phyloP scores from a whole-genome alignment of 495 filamentous ascomycete species.

The Penicillium atrosanguineum region DNA sequence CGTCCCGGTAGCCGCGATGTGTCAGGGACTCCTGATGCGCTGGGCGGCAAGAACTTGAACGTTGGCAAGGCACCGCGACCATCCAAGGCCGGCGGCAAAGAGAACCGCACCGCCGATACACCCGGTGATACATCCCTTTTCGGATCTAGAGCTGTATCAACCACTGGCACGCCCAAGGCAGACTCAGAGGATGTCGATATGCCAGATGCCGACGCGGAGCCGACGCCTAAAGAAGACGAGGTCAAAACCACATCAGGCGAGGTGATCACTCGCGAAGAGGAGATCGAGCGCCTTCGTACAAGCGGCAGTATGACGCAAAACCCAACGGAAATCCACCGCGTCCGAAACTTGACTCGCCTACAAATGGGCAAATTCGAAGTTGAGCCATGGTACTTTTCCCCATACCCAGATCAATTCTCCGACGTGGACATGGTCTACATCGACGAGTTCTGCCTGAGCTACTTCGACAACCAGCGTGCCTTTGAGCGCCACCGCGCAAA shows the following conservation, averaged over 20 bases:
- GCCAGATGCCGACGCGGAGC: constrained; percentile 54
- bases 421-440: constrained; percentile 89
- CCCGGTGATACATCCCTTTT: constrained; percentile 35
- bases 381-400: constrained; percentile 98
- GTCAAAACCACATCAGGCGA: constrained; percentile 37
- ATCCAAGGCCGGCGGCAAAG: constrained; percentile 61
- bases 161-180: constrained; percentile 52
- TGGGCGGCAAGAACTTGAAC: constrained; percentile 49
- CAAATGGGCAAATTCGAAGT: constrained; percentile 92
- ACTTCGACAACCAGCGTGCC: constrained; percentile 74
- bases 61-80: constrained; percentile 47
- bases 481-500: constrained; percentile 85
- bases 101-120: constrained; percentile 49
- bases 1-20: constrained; percentile 54
- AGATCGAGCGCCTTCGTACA: constrained; percentile 92
- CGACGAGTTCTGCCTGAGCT: constrained; percentile 94
- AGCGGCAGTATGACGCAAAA: constrained; percentile 98
- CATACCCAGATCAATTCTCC: constrained; percentile 84
- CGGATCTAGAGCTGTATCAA: constrained; percentile 50
- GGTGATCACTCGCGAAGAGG: constrained; percentile 78
- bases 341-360: constrained; percentile 86
- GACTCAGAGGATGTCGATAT: constrained; percentile 64
- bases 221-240: constrained; percentile 39
- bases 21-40: constrained; percentile 56
- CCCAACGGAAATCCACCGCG: constrained; percentile 92